Conservation (phyloP, 768 basidiomycete species). For the Obba rivulosa region DNA sequence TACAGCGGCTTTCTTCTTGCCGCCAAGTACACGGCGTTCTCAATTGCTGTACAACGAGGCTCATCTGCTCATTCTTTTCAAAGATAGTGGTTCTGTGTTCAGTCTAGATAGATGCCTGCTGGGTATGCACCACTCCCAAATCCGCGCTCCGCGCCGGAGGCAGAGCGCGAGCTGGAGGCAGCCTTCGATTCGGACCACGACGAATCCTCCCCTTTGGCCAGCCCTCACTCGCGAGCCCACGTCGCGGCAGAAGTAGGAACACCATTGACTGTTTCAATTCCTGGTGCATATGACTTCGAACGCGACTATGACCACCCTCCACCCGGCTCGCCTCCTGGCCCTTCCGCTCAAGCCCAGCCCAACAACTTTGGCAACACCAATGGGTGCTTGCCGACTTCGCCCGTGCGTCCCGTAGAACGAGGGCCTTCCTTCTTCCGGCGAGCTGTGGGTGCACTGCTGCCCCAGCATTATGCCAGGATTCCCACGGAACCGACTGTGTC, state of each 20-base stretch:
- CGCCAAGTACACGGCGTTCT: too few species aligned
- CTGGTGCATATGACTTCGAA: conserved; percentile 74
- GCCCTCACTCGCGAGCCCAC: too few species aligned
- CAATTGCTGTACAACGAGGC: too few species aligned
- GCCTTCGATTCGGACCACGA: conserved; percentile 62
- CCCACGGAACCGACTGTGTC: conserved; percentile 31
- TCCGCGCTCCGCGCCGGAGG: conserved; percentile 37
- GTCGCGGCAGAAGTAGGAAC: conserved; percentile 14
- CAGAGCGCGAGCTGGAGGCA: conserved; percentile 65
- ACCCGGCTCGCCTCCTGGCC: conserved; percentile 71
- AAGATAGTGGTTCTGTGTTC: too few species aligned
- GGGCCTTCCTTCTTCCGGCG: conserved; percentile 52
- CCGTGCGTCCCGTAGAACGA: conserved; percentile 31
- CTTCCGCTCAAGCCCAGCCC: conserved; percentile 51
- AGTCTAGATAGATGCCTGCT: conserved; percentile 33
- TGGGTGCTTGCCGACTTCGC: conserved; percentile 50
- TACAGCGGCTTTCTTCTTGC: neutral
- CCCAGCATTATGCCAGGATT: conserved; percentile 56
- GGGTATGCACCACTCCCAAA: conserved; percentile 52
- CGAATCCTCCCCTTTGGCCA: conserved; percentile 35
- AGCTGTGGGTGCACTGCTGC: conserved; percentile 55
- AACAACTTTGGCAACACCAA: conserved; percentile 74
- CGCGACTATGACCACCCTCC: conserved; percentile 72
- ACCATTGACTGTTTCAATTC: conserved; percentile 12
- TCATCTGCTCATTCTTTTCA: too few species aligned